These are phyloP conservation scores for Coemansia sp. DNA, from an alignment of 192 early-diverging fungal genomes.

Conservation along the genomic window DNA sequence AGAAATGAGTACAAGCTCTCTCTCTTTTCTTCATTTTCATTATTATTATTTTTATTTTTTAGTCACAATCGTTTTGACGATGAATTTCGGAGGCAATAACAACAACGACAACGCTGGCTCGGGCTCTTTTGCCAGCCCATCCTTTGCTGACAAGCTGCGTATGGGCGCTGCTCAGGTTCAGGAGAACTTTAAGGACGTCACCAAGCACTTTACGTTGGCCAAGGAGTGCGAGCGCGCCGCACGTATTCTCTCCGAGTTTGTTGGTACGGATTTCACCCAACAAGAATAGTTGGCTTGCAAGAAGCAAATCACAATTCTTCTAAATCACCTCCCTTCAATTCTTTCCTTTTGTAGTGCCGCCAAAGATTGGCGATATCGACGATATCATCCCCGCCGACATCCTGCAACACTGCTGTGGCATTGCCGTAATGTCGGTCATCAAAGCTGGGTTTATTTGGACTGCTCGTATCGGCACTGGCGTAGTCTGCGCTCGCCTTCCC, in stretches of 20 bases:
- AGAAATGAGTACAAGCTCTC: too few relatives aligned
- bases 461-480: conserved; percentile 80
- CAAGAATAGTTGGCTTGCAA: not conserved
- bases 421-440: conserved; percentile 89
- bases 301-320: not conserved
- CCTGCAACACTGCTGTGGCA: conserved; percentile 77
- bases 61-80: conserved; percentile 1
- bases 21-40: not conserved
- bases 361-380: conserved; percentile 59
- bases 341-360: conserved; percentile 34
- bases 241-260: conserved; percentile 50
- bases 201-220: conserved; percentile 44
- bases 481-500: conserved; percentile 78
- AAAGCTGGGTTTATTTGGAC: conserved; percentile 94
- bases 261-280: conserved; percentile 1
- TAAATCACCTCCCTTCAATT: not conserved
- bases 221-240: conserved; percentile 57
- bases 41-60: not conserved
- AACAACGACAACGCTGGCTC: conserved; percentile 11
- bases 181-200: conserved; percentile 47
- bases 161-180: conserved; percentile 53
- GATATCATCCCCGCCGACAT: conserved; percentile 71
- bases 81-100: conserved; percentile 47
- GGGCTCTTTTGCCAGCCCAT: conserved; percentile 39
- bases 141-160: conserved; percentile 54